A percentile compares a stretch with the other conserved stretches of the same genome.
Evolutionary conservation across 1,284 basidiomycete genomes (phyloP).

Genomic region (Schizophyllum amplum): DNA sequence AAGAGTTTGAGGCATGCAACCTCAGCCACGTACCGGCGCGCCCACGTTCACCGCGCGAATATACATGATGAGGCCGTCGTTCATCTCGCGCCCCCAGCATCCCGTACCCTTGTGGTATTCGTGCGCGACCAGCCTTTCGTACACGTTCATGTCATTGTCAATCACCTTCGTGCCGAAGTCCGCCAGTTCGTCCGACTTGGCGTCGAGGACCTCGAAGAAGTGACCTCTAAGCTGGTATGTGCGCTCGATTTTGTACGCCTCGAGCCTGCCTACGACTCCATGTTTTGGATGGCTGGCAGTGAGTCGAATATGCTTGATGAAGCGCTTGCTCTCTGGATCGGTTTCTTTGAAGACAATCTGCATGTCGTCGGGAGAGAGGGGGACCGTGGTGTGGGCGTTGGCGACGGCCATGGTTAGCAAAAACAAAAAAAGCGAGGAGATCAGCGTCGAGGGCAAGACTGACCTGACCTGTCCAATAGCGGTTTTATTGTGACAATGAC

Average conservation of each 20-base stretch:
- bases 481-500: too few species aligned
- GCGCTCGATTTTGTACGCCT: not conserved
- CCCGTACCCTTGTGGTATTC: conserved; percentile 10
- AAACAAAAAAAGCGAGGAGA: too few species aligned
- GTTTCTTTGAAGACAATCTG: not conserved
- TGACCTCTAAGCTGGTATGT: not conserved
- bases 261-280: not conserved
- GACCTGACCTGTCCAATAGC: too few species aligned
- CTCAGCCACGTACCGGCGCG: conserved; percentile 1
- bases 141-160: conserved; percentile 7
- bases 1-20: too few species aligned
- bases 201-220: not conserved
- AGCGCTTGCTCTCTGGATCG: not conserved
- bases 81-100: conserved; percentile 7
- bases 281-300: not conserved
- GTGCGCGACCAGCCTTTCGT: conserved; percentile 3
- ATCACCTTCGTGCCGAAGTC: conserved; percentile 1
- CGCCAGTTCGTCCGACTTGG: not conserved
- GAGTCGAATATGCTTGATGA: not conserved
- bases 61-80: conserved; percentile 4
- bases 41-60: conserved; percentile 2
- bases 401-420: too few species aligned
- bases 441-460: too few species aligned
- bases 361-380: not conserved
- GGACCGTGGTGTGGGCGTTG: too few species aligned